Base-by-base conservation (phyloP, 768 basidiomycete genomes). In the Hirschioporus abietinus region DNA sequence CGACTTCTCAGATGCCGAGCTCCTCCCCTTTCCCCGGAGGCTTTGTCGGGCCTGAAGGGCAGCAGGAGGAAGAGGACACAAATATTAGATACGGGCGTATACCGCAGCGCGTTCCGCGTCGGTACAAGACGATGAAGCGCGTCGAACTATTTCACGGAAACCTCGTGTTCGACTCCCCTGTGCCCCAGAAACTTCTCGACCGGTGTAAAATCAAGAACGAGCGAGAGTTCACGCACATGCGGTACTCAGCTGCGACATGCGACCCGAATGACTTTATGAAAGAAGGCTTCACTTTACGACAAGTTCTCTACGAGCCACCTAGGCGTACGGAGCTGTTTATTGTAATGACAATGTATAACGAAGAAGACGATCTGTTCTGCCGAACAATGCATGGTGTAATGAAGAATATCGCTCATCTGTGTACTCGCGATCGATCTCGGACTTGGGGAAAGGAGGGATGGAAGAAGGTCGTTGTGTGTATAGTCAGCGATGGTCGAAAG, bases 341-440 rank as follows among this genome's bases (percentile, higher is more conserved):
- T 71, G 96, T 97, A 58, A 91, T 98, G 86, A 98, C 96, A 17
- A 97, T 98, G 95, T 97, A 96, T 76, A 96, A 97, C 72, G 95
- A 95, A 72, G 88, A 93, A 71, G 95, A 96, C 75, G 86, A 89
- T 72, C 82, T 99, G 7, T 98, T 98, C 78, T 89, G 89, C 71
- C 79, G 95, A 58, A 93, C 96, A 0, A 95, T 98, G 92, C 92
- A 96, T 72, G 96, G 96, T 63, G 92, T 98, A 7, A 93, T 97
- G 77, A 94, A 92, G 83, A 98, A 98, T 71, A 83, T 98, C 59
- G 89, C 88, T 5, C 93, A 96, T 76, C 76, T 98, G 68, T 94
- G 92, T 73, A 92, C 89, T 70, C 82, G 96, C 24, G 90, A 91
- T 60, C 81, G 92, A 62, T 91, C 89, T 71, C 95, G 93, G 82